phyloP scores from a whole-genome alignment of 805 yeast species.

The Pichia rugopelliculosa region DNA sequence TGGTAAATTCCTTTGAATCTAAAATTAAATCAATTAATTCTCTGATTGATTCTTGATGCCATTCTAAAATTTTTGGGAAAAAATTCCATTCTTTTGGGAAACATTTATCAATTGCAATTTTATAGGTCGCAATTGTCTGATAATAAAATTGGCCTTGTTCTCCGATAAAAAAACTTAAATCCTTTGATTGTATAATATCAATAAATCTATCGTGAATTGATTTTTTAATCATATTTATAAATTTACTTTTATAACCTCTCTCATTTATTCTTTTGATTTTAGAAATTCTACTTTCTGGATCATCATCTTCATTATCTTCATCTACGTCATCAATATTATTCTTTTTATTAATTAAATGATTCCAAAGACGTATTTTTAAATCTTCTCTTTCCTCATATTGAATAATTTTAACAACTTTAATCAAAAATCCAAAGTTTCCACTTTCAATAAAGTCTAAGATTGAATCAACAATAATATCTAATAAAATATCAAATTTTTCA shows the following conservation, averaged over 20 bases:
- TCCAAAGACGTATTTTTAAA: conserved; percentile 35
- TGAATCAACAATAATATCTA: conserved; percentile 58
- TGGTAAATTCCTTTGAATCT: conserved; percentile 47
- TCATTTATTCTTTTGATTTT: conserved; percentile 36
- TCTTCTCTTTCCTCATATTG: conserved; percentile 81
- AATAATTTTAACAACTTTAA: conserved; percentile 66
- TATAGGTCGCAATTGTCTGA: conserved; percentile 65
- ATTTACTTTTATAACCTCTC: conserved; percentile 56
- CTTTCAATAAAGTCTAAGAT: conserved; percentile 60
- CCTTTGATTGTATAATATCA: conserved; percentile 47
- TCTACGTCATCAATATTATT: conserved; percentile 11
- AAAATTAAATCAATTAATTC: conserved; percentile 56
- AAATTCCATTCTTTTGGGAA: conserved; percentile 76
- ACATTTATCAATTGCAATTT: conserved; percentile 46
- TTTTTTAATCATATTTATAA: conserved; percentile 49
- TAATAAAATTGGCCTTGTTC: conserved; percentile 72
- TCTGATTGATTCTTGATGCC: conserved; percentile 64
- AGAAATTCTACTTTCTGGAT: conserved; percentile 1
- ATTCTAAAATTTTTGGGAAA: conserved; percentile 49
- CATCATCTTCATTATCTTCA: conserved; percentile 8
- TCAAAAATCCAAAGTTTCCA: conserved; percentile 59
- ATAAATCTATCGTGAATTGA: conserved; percentile 62
- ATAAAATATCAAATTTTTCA: conserved; percentile 53
- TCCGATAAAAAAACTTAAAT: conserved; percentile 44
- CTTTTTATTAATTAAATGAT: conserved; percentile 10